Percentiles rank a stretch among this genome's conserved stretches.
Evolutionary conservation across 441 rosid genomes (phyloP).

Genomic region (Erodium moschatum): DNA sequence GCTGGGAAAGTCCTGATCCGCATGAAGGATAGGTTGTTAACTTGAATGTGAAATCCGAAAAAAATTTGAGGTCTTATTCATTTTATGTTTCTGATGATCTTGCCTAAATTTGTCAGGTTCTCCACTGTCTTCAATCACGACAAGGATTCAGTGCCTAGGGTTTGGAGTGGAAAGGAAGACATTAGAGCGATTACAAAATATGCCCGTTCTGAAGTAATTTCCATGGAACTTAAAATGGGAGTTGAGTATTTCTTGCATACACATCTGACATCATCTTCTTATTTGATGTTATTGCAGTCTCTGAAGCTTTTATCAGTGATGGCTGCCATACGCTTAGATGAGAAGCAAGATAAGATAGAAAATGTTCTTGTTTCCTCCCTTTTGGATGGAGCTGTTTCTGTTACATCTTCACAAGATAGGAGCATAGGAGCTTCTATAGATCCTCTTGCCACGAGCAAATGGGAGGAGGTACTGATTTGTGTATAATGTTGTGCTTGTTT

Average conservation of each 20-base stretch:
- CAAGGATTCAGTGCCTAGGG: slow-evolving; percentile 57
- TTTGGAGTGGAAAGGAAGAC: slow-evolving; percentile 87
- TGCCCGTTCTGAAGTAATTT: slow-evolving; percentile 56
- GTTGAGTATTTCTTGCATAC: slow-evolving; percentile 1
- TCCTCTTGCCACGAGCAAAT: slow-evolving; percentile 61
- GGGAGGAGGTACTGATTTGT: slow-evolving; percentile 57
- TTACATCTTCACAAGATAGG: slow-evolving; percentile 38
- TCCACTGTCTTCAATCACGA: slow-evolving; percentile 62
- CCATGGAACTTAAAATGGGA: slow-evolving; percentile 12
- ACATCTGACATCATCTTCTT: slow-evolving; percentile 19
- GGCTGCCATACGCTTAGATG: slow-evolving; percentile 68
- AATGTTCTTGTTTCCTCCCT: slow-evolving; percentile 45
- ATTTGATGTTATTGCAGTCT: slow-evolving; percentile 36
- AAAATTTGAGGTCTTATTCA: slow-evolving; percentile 8
- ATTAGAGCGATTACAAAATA: slow-evolving; percentile 58
- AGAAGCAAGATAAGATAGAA: slow-evolving; percentile 56
- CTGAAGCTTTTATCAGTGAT: slow-evolving; percentile 56
- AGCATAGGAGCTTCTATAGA: slow-evolving; percentile 38
- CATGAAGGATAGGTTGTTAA: slow-evolving; percentile 67
- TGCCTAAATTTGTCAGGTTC: slow-evolving; percentile 44
- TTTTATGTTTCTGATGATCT: slow-evolving; percentile 7
- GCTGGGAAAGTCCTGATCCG: slow-evolving; percentile 59
- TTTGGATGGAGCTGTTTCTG: slow-evolving; percentile 38
- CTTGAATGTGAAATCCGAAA: slow-evolving; percentile 5
- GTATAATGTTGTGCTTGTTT: not conserved